Conservation (phyloP, 1,139 yeast genomes). For the Yamadazyma oceani region DNA sequence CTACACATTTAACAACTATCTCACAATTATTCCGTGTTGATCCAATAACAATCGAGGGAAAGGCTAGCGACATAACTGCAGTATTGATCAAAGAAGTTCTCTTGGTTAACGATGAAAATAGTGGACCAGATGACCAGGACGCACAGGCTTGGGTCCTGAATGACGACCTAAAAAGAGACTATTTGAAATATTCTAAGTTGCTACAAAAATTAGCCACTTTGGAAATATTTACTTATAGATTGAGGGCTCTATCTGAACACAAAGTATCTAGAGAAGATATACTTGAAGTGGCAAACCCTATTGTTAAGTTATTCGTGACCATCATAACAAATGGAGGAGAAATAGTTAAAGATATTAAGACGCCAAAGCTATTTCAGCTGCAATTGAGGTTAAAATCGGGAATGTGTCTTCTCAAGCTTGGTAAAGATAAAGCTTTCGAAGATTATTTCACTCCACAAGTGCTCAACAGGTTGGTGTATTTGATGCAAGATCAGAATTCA, state of each 20-base stretch:
- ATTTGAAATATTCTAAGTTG: constrained; percentile 25
- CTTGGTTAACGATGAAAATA: constrained; percentile 43
- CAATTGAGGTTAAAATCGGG: constrained; percentile 73
- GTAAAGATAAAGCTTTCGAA: constrained; percentile 54
- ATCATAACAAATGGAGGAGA: constrained; percentile 83
- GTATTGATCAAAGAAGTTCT: constrained; percentile 62
- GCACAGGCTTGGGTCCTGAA: constrained; percentile 52
- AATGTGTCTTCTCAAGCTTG: constrained; percentile 59
- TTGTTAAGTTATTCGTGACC: constrained; percentile 64
- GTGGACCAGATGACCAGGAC: constrained; percentile 17
- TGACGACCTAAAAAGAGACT: constrained; percentile 33
- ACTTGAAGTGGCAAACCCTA: constrained; percentile 52
- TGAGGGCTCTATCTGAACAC: constrained; percentile 44
- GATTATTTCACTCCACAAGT: constrained; percentile 52
- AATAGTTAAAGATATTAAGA: constrained; percentile 53
- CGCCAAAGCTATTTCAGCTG: constrained; percentile 63
- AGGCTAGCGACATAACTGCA: constrained; percentile 58
- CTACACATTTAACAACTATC: constrained; percentile 59
- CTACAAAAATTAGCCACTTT: constrained; percentile 55
- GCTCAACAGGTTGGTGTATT: constrained; percentile 52
- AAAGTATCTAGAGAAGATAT: constrained; percentile 32
- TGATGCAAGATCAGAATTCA: constrained; percentile 67
- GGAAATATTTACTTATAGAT: constrained; percentile 61
- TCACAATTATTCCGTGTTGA: constrained; percentile 60
- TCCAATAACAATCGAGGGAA: constrained; percentile 52